A percentile compares a stretch with the other conserved stretches of the same genome.
phyloP scores from a whole-genome alignment of 1,139 yeast species.

The Suhomyces yuchorum region DNA sequence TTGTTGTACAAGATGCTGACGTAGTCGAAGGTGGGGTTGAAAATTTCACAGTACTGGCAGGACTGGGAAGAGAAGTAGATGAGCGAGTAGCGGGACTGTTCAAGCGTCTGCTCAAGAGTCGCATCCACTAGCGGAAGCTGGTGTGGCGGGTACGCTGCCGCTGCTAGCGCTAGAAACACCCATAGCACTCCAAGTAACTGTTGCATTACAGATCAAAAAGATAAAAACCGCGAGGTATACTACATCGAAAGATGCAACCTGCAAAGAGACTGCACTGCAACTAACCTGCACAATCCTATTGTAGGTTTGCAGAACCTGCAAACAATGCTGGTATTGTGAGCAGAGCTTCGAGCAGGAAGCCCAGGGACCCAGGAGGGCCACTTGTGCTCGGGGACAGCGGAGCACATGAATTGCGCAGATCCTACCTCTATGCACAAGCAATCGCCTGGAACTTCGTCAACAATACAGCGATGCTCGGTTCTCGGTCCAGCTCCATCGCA shows the following conservation, averaged over 20 bases:
- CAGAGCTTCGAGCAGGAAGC: neutral
- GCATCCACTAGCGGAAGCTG: conserved; percentile 24
- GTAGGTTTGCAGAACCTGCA: neutral
- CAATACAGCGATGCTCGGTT: no score
- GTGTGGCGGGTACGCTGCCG: neutral
- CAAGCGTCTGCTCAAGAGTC: conserved; percentile 21
- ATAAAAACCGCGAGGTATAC: conserved; percentile 1
- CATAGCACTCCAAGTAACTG: neutral
- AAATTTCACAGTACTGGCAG: conserved; percentile 40
- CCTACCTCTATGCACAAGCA: no score
- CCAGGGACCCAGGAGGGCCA: no score
- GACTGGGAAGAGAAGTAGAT: conserved; percentile 44
- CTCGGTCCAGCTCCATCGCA: no score
- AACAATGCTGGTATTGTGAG: neutral
- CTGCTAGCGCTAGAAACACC: neutral
- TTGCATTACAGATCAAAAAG: conserved; percentile 7
- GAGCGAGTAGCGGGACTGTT: conserved; percentile 33
- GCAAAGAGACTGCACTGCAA: neutral
- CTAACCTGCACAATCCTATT: neutral
- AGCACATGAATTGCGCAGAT: no score
- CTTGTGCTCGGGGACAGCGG: no score
- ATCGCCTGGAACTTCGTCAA: no score
- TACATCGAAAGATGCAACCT: neutral
- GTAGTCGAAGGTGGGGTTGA: conserved; percentile 41
- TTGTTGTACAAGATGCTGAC: conserved; percentile 32